Evolutionary conservation across 2,329 filamentous ascomycete genomes (phyloP).

Genomic region (Sporothrix globosa): DNA sequence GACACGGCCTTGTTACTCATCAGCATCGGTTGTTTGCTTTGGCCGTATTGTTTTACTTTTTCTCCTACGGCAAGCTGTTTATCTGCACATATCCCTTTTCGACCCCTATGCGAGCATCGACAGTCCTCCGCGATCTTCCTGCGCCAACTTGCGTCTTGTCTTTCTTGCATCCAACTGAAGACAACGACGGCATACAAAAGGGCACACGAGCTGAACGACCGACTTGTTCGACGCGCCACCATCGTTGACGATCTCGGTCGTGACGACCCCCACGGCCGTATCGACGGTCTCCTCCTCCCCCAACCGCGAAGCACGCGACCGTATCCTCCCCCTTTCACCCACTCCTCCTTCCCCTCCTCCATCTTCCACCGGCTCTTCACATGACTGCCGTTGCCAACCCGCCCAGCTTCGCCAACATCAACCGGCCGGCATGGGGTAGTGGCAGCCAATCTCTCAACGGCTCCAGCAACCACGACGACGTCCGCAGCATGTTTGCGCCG

Average conservation of each 20-base stretch:
- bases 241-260: background rate
- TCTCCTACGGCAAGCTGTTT: background rate
- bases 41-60: constrained; percentile 10
- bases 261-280: background rate
- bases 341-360: background rate
- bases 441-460: constrained; percentile 53
- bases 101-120: constrained; percentile 28
- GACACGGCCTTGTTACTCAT: background rate
- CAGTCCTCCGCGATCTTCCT: background rate
- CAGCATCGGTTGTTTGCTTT: constrained; percentile 23
- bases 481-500: constrained; percentile 84
- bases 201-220: constrained; percentile 23
- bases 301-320: constrained; percentile 11
- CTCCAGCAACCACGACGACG: constrained; percentile 80
- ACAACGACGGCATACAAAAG: constrained; percentile 12
- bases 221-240: background rate
- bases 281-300: background rate
- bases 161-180: constrained; percentile 22
- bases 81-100: constrained; percentile 2
- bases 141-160: constrained; percentile 15
- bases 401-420: constrained; percentile 65
- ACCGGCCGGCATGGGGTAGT: constrained; percentile 68
- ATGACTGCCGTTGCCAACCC: constrained; percentile 72
- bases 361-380: constrained; percentile 41
- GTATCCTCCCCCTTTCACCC: background rate